phyloP scores from a whole-genome alignment of 768 basidiomycete species.

The Tricholoma hemisulphureum region DNA sequence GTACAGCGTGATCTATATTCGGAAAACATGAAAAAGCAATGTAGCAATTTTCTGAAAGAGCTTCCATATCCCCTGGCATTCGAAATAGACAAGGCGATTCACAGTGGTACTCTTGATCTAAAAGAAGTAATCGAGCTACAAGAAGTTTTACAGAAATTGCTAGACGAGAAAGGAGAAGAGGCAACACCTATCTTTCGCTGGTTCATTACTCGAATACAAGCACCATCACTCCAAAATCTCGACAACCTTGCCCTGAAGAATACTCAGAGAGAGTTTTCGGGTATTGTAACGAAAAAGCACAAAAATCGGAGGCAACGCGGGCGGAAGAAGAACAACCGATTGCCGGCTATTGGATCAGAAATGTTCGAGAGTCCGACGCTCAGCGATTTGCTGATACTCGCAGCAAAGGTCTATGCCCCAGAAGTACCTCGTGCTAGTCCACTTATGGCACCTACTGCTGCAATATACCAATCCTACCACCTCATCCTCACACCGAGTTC shows the following conservation, averaged over 20 bases:
- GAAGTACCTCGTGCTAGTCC: slow-evolving; percentile 3
- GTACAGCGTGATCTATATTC: not conserved
- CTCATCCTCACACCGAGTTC: slow-evolving; percentile 5
- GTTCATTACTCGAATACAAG: slow-evolving; percentile 2
- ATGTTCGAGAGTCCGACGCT: not conserved
- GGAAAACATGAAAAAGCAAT: not conserved
- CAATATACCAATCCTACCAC: slow-evolving; percentile 6
- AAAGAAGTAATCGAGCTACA: slow-evolving; percentile 1
- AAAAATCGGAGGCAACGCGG: slow-evolving; percentile 5
- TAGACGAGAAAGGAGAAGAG: slow-evolving; percentile 1
- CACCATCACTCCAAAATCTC: slow-evolving; percentile 4
- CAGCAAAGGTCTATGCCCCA: slow-evolving; percentile 5
- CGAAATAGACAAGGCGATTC: slow-evolving; percentile 4
- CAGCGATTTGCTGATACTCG: slow-evolving; percentile 4
- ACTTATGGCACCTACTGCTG: slow-evolving; percentile 1
- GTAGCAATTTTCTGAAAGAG: not conserved
- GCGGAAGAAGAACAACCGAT: not conserved
- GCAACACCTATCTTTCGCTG: not conserved
- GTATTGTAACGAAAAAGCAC: not conserved
- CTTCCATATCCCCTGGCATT: slow-evolving; percentile 5
- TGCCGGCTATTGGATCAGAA: not conserved
- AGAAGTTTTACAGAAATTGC: not conserved
- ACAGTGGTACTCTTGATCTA: not conserved
- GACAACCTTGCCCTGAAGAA: slow-evolving; percentile 5
- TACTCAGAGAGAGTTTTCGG: not conserved